Evolutionary conservation across 2,329 filamentous ascomycete genomes (phyloP), one percentile per base, ranked within the genome.

Genomic region (Epichloe typhina): DNA sequence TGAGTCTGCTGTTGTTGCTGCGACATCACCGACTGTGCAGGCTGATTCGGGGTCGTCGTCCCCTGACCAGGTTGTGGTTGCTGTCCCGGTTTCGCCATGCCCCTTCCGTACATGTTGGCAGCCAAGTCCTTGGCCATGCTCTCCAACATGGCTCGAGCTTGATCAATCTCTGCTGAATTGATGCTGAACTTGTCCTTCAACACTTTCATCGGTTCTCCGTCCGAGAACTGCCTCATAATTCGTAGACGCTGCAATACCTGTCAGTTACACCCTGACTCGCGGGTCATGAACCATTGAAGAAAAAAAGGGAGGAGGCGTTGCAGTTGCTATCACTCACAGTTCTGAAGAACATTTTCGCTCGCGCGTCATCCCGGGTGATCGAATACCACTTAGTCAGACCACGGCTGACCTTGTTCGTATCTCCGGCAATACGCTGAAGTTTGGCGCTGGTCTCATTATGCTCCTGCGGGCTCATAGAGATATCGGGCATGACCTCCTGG

Each of bases 131-230:
- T 72, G 1, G 69, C 68, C 69, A 82, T 80, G 48, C 67, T 71
- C 55, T 73, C 69, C 9, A 80, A 58, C 62, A 81, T 66, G 5
- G 58, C 62, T 47, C 68, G 66, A 33, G 71, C 69, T 26, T 72
- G 65, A 31, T 80, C 74, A 21, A 82, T 60, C 47, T 83, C 79
- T 3, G 66, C 58, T 0, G 66, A 60, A n/a, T 63, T 66, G 17
- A 83, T 73, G 23, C 75, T 77, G 44, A 83, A 76, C 2, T 61
- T 63, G 6, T 72, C 67, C 54, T 72, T 77, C 11, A 72, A 62
- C 2, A 64, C 63, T 2, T 59, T 65, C 67, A 75, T 70, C 46
- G 65, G 62, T 1, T 75, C 71, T 13, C 70, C 71, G 51, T 79
- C 73, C 4, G 61, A 58, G 53, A 79, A 82, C 57, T 83, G 79